Percentiles rank a stretch among this genome's conserved stretches.
Conservation (phyloP, 805 yeast species). For the Grigorovia jiainica region DNA sequence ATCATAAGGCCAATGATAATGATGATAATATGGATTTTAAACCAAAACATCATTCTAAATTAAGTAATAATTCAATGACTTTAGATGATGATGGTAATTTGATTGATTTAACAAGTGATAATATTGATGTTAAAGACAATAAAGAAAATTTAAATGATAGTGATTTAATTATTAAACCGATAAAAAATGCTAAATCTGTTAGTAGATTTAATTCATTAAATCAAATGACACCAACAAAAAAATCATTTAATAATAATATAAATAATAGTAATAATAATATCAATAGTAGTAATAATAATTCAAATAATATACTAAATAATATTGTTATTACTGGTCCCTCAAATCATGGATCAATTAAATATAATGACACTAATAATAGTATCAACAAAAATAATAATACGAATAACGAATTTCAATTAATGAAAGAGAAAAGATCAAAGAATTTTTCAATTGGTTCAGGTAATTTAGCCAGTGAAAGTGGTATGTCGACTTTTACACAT, state of each 20-base stretch:
- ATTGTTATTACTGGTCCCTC: too few species aligned
- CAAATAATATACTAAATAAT: too few species aligned
- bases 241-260: background rate
- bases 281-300: background rate
- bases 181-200: constrained; percentile 17
- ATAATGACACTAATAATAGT: background rate
- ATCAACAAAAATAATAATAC: background rate
- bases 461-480: constrained; percentile 13
- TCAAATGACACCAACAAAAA: constrained; percentile 2
- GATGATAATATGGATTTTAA: background rate
- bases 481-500: constrained; percentile 1
- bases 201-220: constrained; percentile 11
- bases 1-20: background rate
- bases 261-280: background rate
- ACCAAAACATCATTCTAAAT: background rate
- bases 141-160: too few species aligned
- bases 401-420: constrained; percentile 10
- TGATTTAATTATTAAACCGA: constrained; percentile 12
- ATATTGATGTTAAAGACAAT: background rate
- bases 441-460: constrained; percentile 14
- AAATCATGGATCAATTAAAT: too few species aligned
- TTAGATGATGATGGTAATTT: background rate
- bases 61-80: background rate
- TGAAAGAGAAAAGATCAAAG: constrained; percentile 1
- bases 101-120: background rate